These are phyloP conservation scores for Kluyveromyces wickerhamii DNA, from an alignment of 805 yeast genomes.

Conservation along the genomic window DNA sequence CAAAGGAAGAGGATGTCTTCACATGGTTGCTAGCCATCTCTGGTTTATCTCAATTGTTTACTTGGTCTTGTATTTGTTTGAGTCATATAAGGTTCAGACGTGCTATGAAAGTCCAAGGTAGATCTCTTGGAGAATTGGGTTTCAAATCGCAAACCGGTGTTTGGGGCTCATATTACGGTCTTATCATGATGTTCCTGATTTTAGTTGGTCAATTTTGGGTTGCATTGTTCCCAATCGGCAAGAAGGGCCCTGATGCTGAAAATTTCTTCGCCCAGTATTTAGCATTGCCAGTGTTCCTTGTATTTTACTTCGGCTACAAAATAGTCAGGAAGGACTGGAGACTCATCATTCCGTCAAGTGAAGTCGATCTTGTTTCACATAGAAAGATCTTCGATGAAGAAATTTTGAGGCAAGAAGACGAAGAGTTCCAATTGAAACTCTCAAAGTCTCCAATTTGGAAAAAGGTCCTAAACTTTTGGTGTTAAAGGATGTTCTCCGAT, in stretches of 20 bases:
- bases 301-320: constrained; percentile 39
- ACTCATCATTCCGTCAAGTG: constrained; percentile 24
- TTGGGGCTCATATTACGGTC: constrained; percentile 46
- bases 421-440: constrained; percentile 23
- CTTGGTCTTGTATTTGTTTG: constrained; percentile 53
- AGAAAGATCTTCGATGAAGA: constrained; percentile 31
- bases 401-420: constrained; percentile 27
- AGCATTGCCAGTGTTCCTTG: constrained; percentile 39
- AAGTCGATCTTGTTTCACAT: constrained; percentile 24
- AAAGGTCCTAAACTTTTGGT: constrained; percentile 28
- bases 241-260: constrained; percentile 31
- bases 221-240: constrained; percentile 48
- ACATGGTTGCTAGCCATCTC: constrained; percentile 57
- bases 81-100: constrained; percentile 52
- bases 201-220: constrained; percentile 59
- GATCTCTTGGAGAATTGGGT: constrained; percentile 43
- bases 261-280: constrained; percentile 39
- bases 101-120: constrained; percentile 49
- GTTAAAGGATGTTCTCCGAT: constrained; percentile 13
- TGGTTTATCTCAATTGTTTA: constrained; percentile 53
- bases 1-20: constrained; percentile 50
- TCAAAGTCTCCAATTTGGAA: constrained; percentile 24
- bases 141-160: constrained; percentile 45
- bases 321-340: constrained; percentile 40
- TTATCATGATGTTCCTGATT: constrained; percentile 41